These are phyloP conservation scores for Nematocida sp. DNA, from an alignment of 371 early-diverging fungal species.

Conservation along the genomic window DNA sequence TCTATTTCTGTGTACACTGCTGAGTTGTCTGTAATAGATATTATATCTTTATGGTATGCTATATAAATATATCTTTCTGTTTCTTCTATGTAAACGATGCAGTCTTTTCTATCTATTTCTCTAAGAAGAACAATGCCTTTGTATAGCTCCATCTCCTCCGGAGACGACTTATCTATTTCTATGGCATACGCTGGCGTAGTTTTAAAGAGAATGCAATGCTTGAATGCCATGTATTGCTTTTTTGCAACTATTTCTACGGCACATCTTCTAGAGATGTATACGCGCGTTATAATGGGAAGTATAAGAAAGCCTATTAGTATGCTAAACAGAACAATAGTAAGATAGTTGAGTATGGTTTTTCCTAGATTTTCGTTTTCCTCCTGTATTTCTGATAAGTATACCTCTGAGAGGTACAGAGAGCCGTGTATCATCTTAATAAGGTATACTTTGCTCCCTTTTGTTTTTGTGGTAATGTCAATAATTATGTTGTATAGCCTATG, in stretches of 20 bases:
- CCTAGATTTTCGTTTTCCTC: background rate
- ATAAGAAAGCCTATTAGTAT: background rate
- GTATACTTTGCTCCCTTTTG: background rate
- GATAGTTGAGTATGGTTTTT: background rate
- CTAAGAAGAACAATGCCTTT: background rate
- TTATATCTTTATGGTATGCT: background rate
- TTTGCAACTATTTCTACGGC: background rate
- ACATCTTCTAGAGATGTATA: background rate
- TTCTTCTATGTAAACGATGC: slow-evolving; percentile 16
- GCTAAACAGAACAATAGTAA: background rate
- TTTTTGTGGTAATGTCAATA: background rate
- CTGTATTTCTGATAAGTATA: slow-evolving; percentile 17
- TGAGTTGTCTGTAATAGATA: background rate
- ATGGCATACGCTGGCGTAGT: slow-evolving; percentile 16
- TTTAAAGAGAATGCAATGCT: slow-evolving; percentile 1
- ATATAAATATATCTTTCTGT: background rate
- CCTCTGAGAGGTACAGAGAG: slow-evolving; percentile 22
- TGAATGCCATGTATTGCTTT: background rate
- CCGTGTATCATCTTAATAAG: slow-evolving; percentile 5
- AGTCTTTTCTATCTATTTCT: background rate
- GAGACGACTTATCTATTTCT: background rate
- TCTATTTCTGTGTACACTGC: background rate
- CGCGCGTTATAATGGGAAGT: slow-evolving; percentile 9
- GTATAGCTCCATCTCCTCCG: background rate
- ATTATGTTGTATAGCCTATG: background rate